Base-by-base conservation (phyloP, 805 yeast species). In the Saturnispora gosingensis region DNA sequence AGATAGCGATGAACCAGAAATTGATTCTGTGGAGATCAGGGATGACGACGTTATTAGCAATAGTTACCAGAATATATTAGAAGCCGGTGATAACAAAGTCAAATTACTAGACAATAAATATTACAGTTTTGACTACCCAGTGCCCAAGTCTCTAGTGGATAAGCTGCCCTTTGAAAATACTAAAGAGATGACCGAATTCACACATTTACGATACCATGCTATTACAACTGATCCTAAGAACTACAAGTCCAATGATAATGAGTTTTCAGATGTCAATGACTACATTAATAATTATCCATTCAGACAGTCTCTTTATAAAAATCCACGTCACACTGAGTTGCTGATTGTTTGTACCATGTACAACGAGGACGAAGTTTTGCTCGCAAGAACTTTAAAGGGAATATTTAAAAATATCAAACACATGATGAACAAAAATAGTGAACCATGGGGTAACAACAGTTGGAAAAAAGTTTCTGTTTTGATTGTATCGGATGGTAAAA, bases 381-480 rank as follows among this genome's bases (percentile, higher is more conserved):
- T 90, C 48, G 96, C 89, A 2, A 74, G 93, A 59, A 88, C 97
- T 5, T 73, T 90, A 57, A 86, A 87, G 62, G 97, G 97, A 61
- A 86, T 88, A 13, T 88, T 91, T 71, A 85, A 87, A 52, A 91
- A 91, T 65, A 85, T 91, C 59, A 78, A 80, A 56, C 81, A 87
- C 64, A 77, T 91, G 71, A 76, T 80, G 48, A 77, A 85, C 56
- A 43, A 63, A 43, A 45, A 56, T 1, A 56, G 59, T 32, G 74
- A 81, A 27, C 77, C 81, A 2, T 91, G 97, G 96, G 98, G 97
- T 25, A 80, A 82, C 43, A 93, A 88, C 53, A 82, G 93, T 2
- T 91, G 98, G 98, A 88, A 89, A 61, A 89, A 88, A 61, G 80
- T 91, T 35, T 96, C 88, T 8, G 91, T 91, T 30, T 81, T 87